Evolutionary conservation across 768 basidiomycete genomes (phyloP).

Genomic region (Serendipita sp.): DNA sequence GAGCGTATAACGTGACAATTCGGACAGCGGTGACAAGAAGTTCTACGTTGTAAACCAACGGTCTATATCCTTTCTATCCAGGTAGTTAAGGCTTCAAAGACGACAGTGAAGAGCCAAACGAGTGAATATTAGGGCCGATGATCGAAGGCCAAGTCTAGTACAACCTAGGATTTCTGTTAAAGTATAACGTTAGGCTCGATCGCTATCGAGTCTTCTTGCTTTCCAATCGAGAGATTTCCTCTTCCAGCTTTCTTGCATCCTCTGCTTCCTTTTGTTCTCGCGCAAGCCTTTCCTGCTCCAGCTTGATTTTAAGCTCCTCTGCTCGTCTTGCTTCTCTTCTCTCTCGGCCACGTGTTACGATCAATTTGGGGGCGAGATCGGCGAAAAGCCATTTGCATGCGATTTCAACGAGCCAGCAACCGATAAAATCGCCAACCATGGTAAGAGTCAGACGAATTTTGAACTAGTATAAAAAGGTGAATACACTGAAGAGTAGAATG

Average conservation of each 20-base stretch:
- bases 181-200: too few relatives aligned
- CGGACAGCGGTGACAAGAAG: too few relatives aligned
- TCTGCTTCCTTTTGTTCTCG: constrained; percentile 14
- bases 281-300: constrained; percentile 12
- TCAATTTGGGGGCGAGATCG: constrained; percentile 65
- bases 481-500: neutral
- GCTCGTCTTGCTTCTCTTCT: constrained; percentile 44
- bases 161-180: too few relatives aligned
- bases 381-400: constrained; percentile 79
- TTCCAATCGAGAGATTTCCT: neutral
- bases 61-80: too few relatives aligned
- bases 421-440: constrained; percentile 81
- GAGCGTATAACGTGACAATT: too few relatives aligned
- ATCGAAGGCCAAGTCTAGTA: too few relatives aligned
- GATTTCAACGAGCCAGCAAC: constrained; percentile 74
- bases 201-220: neutral
- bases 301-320: constrained; percentile 24
- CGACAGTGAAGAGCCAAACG: too few relatives aligned
- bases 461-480: constrained; percentile 39
- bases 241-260: constrained; percentile 15
- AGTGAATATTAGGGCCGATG: too few relatives aligned
- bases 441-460: constrained; percentile 55
- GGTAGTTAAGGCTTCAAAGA: too few relatives aligned
- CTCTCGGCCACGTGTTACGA: constrained; percentile 75
- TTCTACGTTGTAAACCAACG: too few relatives aligned